Evolutionary conservation across 768 basidiomycete species (phyloP).

Genomic region (Russula vinacea): DNA sequence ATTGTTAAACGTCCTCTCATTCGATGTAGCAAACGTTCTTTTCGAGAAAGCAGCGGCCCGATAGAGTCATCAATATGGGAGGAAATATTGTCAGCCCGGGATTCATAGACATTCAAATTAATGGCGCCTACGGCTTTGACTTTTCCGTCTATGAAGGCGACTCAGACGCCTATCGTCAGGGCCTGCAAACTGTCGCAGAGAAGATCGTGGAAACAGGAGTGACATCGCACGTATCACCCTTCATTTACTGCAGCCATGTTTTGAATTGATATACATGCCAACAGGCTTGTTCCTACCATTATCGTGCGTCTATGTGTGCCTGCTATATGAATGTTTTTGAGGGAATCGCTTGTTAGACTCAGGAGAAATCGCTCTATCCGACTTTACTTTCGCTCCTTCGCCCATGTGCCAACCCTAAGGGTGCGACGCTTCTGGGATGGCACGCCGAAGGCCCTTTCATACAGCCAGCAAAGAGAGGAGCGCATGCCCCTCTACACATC

Average conservation of each 20-base stretch:
- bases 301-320: constrained; percentile 51
- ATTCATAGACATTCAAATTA: constrained; percentile 84
- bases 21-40: constrained; percentile 62
- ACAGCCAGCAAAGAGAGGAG: constrained; percentile 76
- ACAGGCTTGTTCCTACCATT: constrained; percentile 40
- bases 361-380: constrained; percentile 71
- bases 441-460: constrained; percentile 91
- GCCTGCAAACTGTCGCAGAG: constrained; percentile 67
- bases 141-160: constrained; percentile 78
- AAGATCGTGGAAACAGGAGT: constrained; percentile 84
- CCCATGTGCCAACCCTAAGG: constrained; percentile 59
- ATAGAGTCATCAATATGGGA: constrained; percentile 59
- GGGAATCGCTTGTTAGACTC: constrained; percentile 49
- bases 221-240: constrained; percentile 64
- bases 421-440: constrained; percentile 81
- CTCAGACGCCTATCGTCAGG: constrained; percentile 62
- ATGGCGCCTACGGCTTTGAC: constrained; percentile 85
- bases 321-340: not conserved
- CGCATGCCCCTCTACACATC: constrained; percentile 69
- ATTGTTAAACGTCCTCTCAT: constrained; percentile 14
- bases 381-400: constrained; percentile 64
- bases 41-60: constrained; percentile 56
- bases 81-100: constrained; percentile 86
- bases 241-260: constrained; percentile 15
- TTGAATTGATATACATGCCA: not conserved